These are phyloP conservation scores for Populus tomentosa DNA, from an alignment of 441 rosid genomes.

Conservation along the genomic window DNA sequence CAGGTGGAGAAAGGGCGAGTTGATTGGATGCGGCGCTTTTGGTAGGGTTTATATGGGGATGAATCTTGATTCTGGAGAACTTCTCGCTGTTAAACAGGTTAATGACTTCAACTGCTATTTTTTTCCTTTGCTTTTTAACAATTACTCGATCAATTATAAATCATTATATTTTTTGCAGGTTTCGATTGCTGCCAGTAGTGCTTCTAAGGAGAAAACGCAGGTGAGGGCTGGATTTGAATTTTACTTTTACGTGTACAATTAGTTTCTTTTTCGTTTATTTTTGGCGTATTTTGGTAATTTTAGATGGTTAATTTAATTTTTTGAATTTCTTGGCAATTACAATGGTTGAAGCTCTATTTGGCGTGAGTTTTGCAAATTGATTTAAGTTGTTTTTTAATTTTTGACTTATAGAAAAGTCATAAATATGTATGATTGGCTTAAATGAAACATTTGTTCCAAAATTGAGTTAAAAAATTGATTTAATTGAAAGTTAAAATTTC, in stretches of 20 bases:
- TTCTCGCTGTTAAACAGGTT: constrained; percentile 95
- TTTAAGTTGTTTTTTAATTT: no score
- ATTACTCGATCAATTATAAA: no score
- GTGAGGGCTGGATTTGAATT: constrained; percentile 26
- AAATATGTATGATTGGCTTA: no score
- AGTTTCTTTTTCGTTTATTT: neutral
- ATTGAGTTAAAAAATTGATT: no score
- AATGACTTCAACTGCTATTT: neutral
- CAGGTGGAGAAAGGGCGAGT: no score
- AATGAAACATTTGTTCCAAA: no score
- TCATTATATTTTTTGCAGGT: constrained; percentile 38
- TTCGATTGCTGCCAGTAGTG: constrained; percentile 72
- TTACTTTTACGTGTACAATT: neutral
- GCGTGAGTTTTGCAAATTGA: no score
- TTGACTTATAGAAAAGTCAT: no score
- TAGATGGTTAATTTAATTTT: neutral
- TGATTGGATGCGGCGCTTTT: no score
- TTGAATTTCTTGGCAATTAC: neutral
- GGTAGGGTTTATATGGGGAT: constrained; percentile 99
- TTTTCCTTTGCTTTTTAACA: neutral
- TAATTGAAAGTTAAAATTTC: no score
- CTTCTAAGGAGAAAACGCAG: constrained; percentile 92
- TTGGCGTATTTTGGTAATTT: neutral
- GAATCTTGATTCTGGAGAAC: constrained; percentile 99
- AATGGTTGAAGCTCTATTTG: no score